These are phyloP conservation scores for Cruciata laevipes DNA, from an alignment of 257 asterid species.

Conservation along the genomic window DNA sequence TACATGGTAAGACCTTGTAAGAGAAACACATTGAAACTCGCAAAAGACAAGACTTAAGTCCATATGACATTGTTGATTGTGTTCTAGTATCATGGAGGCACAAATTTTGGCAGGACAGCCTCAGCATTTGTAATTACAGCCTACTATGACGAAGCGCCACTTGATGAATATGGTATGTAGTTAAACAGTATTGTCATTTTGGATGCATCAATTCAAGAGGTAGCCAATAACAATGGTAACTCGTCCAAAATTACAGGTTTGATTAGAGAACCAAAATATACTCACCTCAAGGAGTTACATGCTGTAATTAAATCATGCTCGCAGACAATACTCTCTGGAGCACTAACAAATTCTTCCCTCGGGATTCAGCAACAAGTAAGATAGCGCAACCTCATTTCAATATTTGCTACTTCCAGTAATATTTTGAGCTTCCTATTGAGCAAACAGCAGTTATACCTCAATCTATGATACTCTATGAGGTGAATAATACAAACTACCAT, in stretches of 20 bases:
- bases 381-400: not conserved
- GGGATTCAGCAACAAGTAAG: conserved; percentile 65
- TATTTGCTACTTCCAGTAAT: not conserved
- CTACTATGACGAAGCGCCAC: conserved; percentile 75
- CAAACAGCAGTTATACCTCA: not conserved
- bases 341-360: conserved; percentile 27
- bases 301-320: conserved; percentile 53
- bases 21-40: not conserved
- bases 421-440: not conserved
- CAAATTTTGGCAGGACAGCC: conserved; percentile 71
- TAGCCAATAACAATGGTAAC: not conserved
- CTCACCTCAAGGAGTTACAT: conserved; percentile 71
- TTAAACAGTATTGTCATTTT: not conserved
- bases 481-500: not conserved
- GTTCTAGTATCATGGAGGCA: conserved; percentile 76
- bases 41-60: not conserved
- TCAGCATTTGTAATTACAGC: conserved; percentile 45
- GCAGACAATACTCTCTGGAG: conserved; percentile 48
- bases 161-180: conserved; percentile 75
- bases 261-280: conserved; percentile 79
- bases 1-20: conserved; percentile 51
- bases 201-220: not conserved
- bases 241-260: conserved; percentile 37
- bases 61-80: not conserved
- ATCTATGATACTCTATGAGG: not conserved